A percentile compares a stretch with the other conserved stretches of the same genome.
Conservation (phyloP, 495 filamentous ascomycete species). For the Tuber melanosporum region DNA sequence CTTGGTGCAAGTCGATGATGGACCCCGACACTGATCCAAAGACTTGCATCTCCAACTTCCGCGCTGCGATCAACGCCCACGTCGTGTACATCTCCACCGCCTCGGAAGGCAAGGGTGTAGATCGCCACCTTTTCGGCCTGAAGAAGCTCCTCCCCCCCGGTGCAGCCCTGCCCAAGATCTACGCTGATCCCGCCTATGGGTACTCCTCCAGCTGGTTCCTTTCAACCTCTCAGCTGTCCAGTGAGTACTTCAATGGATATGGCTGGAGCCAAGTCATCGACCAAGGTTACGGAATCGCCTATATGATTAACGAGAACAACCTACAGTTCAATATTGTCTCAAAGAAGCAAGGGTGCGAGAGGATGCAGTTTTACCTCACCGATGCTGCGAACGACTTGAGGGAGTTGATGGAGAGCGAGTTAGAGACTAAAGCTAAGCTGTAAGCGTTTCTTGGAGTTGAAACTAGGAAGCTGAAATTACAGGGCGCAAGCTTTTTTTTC, state of each 20-base stretch:
- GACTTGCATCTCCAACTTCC: constrained; percentile 65
- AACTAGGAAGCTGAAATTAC: background rate
- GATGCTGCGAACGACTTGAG: constrained; percentile 88
- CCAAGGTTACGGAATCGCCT: constrained; percentile 92
- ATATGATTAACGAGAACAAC: constrained; percentile 99
- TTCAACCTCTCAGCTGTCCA: constrained; percentile 80
- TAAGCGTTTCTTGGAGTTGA: constrained; percentile 44
- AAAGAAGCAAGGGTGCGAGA: constrained; percentile 82
- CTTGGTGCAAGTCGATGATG: constrained; percentile 80
- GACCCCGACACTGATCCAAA: constrained; percentile 57
- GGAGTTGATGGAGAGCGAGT: constrained; percentile 75
- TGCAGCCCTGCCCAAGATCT: constrained; percentile 75
- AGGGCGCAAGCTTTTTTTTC: background rate
- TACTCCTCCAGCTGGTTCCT: constrained; percentile 90
- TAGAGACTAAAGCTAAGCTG: constrained; percentile 87
- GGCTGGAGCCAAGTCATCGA: constrained; percentile 99
- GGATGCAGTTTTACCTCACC: constrained; percentile 90
- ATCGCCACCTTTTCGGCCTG: constrained; percentile 92
- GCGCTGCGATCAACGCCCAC: constrained; percentile 72
- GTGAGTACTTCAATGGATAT: constrained; percentile 98
- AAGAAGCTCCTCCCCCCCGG: constrained; percentile 82
- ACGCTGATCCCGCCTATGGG: constrained; percentile 72
- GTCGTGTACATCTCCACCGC: constrained; percentile 85
- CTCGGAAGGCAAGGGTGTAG: constrained; percentile 85
- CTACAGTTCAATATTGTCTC: constrained; percentile 98